phyloP scores from a whole-genome alignment of 2,329 filamentous ascomycete genomes.

The Neonectria hederae region DNA sequence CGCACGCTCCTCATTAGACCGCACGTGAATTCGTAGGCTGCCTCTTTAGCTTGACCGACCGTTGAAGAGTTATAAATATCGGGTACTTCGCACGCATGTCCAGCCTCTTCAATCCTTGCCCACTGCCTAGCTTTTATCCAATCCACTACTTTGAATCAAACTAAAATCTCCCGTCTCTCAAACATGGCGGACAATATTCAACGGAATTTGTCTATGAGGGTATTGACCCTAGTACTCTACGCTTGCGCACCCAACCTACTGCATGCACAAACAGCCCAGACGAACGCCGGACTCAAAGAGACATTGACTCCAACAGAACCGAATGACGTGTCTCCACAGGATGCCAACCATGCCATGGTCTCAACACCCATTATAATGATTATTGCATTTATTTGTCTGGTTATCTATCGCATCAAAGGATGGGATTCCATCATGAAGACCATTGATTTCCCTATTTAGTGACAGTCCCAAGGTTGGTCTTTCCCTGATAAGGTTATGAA shows the following conservation, averaged over 20 bases:
- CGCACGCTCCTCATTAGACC: not conserved
- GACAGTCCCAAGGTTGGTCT: not conserved
- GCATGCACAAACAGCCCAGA: not conserved
- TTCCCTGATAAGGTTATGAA: not conserved
- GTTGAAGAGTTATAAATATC: not conserved
- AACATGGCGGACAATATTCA: not conserved
- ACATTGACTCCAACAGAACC: not conserved
- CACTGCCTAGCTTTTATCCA: not conserved
- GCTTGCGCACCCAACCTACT: not conserved
- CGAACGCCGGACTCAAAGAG: not conserved
- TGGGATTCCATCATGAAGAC: not conserved
- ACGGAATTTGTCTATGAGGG: not conserved
- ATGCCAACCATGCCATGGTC: not conserved
- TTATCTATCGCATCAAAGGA: not conserved
- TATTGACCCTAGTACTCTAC: not conserved
- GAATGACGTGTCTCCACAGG: not conserved
- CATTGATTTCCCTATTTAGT: not conserved
- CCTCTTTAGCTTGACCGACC: not conserved
- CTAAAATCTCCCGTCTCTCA: not conserved
- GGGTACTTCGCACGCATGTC: not conserved
- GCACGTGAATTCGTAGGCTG: not conserved
- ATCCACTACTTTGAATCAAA: not conserved
- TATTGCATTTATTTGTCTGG: not conserved
- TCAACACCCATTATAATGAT: not conserved
- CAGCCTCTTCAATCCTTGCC: not conserved